Evolutionary conservation across 139 green algal genomes (phyloP).

Genomic region (Auxenochlorella pyrenoidosa): DNA sequence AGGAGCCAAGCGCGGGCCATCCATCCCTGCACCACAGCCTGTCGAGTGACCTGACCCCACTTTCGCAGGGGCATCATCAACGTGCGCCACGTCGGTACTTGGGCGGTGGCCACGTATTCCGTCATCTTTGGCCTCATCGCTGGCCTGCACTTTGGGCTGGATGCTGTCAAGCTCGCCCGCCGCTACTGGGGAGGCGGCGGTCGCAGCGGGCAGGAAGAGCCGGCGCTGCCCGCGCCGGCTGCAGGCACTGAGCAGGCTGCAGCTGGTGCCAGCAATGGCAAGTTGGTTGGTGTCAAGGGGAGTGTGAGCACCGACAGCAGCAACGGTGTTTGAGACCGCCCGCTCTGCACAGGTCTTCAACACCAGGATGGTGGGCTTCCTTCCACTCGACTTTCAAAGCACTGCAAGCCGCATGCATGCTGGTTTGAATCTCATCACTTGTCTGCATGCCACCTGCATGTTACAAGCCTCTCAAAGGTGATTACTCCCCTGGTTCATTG

Average conservation of each 20-base stretch:
- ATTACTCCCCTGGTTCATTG: too few species aligned
- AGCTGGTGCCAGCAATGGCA: not conserved
- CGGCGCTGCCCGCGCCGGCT: not conserved
- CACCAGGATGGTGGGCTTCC: too few species aligned
- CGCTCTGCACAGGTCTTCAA: not conserved
- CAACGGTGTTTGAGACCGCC: not conserved
- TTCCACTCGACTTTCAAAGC: too few species aligned
- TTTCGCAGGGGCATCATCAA: slow-evolving; percentile 35
- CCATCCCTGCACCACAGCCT: too few species aligned
- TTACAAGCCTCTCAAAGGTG: too few species aligned
- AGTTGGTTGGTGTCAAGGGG: not conserved
- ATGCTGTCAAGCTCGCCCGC: not conserved
- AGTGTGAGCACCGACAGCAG: not conserved
- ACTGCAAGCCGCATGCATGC: too few species aligned
- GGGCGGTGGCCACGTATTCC: slow-evolving; percentile 26
- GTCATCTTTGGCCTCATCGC: slow-evolving; percentile 21
- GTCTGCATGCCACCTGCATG: too few species aligned
- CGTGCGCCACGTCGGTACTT: slow-evolving; percentile 22
- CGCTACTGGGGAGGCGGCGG: too few species aligned
- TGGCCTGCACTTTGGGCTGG: not conserved
- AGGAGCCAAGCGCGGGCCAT: too few species aligned
- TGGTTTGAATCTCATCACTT: too few species aligned
- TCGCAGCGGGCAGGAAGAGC: not conserved
- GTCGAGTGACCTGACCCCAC: too few species aligned
- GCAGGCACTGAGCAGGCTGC: not conserved